phyloP scores from a whole-genome alignment of 371 early-diverging fungal species.

The Zychaea mexicana region DNA sequence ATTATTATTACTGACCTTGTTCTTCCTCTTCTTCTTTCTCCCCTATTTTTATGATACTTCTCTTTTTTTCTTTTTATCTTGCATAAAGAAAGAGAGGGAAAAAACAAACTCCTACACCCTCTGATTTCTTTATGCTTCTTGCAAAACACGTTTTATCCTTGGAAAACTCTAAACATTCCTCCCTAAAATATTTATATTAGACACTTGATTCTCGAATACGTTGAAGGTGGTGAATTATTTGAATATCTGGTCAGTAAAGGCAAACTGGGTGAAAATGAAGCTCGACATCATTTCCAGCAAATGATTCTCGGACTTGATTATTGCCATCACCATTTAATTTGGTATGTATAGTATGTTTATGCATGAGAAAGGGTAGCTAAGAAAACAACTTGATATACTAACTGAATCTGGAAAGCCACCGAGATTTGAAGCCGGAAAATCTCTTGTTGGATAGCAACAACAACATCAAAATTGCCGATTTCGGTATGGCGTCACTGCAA shows the following conservation, averaged over 20 bases:
- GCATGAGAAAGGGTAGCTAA: not conserved
- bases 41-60: conserved; percentile 1
- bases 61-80: no score
- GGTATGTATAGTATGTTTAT: conserved; percentile 22
- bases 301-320: conserved; percentile 93
- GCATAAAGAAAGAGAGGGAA: not conserved
- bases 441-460: conserved; percentile 83
- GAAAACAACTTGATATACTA: no score
- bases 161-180: not conserved
- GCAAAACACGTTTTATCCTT: not conserved
- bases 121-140: no score
- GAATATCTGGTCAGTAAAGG: conserved; percentile 54
- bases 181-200: conserved; percentile 14
- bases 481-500: conserved; percentile 85
- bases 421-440: conserved; percentile 97
- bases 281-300: conserved; percentile 92
- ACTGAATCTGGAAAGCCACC: conserved; percentile 65
- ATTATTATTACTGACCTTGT: not conserved
- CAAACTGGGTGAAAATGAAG: conserved; percentile 73
- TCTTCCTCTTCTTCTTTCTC: not conserved
- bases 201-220: conserved; percentile 49
- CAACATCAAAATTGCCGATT: conserved; percentile 86
- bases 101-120: not conserved
- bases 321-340: conserved; percentile 75
- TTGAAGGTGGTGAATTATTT: conserved; percentile 54